A percentile compares a stretch with the other conserved stretches of the same genome.
Conservation (phyloP, 2,329 filamentous ascomycete species). For the Hypoxylon sp. region DNA sequence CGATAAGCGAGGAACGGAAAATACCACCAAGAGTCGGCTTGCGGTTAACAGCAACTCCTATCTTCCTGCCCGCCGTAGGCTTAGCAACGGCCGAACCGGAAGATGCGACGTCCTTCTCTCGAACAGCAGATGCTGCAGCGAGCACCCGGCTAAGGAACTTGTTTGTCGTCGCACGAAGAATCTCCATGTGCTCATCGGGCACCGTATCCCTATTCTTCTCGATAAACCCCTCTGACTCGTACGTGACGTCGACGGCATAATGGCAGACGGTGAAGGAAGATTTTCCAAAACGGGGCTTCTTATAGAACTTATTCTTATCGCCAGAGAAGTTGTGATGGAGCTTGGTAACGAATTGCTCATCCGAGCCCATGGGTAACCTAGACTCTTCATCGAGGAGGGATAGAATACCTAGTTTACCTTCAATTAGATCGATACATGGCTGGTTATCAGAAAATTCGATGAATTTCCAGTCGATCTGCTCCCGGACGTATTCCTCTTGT, state of each 20-base stretch:
- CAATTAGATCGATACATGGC: conserved; percentile 97
- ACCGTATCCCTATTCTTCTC: conserved; percentile 99
- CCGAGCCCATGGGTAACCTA: conserved; percentile 93
- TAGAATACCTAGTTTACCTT: conserved; percentile 94
- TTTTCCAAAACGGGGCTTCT: conserved; percentile 98
- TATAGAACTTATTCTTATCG: conserved; percentile 97
- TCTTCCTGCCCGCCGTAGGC: conserved; percentile 83
- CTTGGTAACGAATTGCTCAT: conserved; percentile 97
- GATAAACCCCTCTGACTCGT: conserved; percentile 98
- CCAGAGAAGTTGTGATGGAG: conserved; percentile 91
- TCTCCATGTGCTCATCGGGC: conserved; percentile 96
- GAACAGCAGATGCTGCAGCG: conserved; percentile 84
- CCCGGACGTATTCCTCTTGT: conserved; percentile 95
- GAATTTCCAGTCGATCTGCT: conserved; percentile 99
- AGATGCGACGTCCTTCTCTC: conserved; percentile 85
- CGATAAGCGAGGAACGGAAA: conserved; percentile 97
- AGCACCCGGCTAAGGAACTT: conserved; percentile 86
- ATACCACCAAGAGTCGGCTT: conserved; percentile 98
- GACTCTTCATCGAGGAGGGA: conserved; percentile 97
- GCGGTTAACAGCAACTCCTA: conserved; percentile 91
- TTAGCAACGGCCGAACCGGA: conserved; percentile 79
- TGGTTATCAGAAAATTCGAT: conserved; percentile 99
- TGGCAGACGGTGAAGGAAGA: conserved; percentile 98
- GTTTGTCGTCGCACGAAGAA: conserved; percentile 87
- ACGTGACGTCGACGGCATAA: conserved; percentile 97